Evolutionary conservation across 371 early-diverging fungal species (phyloP).

Genomic region (Fennellomyces sp.): DNA sequence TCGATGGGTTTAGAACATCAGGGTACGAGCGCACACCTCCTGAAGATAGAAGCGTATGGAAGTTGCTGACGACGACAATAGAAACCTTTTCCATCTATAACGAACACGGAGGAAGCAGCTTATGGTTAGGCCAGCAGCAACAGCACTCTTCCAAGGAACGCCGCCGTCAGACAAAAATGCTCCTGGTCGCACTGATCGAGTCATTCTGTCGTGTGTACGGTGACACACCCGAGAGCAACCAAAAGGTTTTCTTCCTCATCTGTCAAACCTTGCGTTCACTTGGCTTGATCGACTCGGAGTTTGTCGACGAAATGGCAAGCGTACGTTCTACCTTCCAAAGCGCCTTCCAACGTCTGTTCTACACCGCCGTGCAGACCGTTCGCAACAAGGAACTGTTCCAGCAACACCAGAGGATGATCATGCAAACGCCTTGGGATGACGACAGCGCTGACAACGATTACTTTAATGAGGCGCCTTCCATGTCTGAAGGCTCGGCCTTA

Average conservation of each 20-base stretch:
- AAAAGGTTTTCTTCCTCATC: slow-evolving; percentile 80
- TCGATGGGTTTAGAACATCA: not conserved
- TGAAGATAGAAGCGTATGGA: not conserved
- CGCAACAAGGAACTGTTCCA: slow-evolving; percentile 21
- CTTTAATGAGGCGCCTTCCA: not conserved
- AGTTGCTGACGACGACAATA: not conserved
- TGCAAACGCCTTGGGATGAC: slow-evolving; percentile 3
- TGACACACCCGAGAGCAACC: slow-evolving; percentile 80
- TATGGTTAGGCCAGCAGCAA: not conserved
- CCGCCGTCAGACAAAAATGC: slow-evolving; percentile 67
- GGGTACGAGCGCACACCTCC: not conserved
- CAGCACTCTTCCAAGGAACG: slow-evolving; percentile 9
- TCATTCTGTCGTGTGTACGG: slow-evolving; percentile 88
- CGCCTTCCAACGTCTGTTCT: slow-evolving; percentile 82
- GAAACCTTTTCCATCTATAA: no score
- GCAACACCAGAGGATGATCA: slow-evolving; percentile 12
- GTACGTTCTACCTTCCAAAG: slow-evolving; percentile 81
- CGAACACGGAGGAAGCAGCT: slow-evolving; percentile 1
- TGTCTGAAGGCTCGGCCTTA: not conserved
- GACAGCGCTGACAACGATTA: not conserved
- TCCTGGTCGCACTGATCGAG: slow-evolving; percentile 76
- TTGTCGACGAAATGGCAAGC: slow-evolving; percentile 73
- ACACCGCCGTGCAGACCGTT: slow-evolving; percentile 77
- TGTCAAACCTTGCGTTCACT: slow-evolving; percentile 65
- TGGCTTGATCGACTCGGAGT: slow-evolving; percentile 86